Base-by-base conservation (phyloP, 305 asterid genomes). In the Rubia occidens region DNA sequence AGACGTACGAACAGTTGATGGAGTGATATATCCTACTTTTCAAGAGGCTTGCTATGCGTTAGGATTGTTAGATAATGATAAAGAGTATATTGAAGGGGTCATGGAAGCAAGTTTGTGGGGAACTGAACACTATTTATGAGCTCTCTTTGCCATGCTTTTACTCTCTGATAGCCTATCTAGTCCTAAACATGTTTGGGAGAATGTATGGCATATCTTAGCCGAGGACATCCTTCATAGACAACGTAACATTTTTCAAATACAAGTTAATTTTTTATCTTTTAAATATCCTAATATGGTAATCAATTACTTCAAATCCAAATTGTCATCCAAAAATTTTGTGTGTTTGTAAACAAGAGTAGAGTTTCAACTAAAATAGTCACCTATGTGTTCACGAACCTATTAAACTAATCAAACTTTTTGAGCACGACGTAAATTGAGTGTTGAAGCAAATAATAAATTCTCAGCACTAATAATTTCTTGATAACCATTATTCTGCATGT, bases 61-160 rank as follows among this genome's bases (percentile, higher is more conserved):
- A 2, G 68, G 68, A 7, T 32, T 64, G 5, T 18, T 64, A 9
- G 68, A 64, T 64, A 24, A 37, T 37, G 68, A 64, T 64, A 64
- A 29, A 15, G 67, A 62, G 45, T 62, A 62, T 17, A 15, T 37
- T 37, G 67, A 21, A 20, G 67, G 40, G 3, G 32, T 62, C 8
- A 17, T 20, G 4, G 45, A 62, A 62, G 67, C 67, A 26, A 13
- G 44, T 26, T 62, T 21, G 11, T 62, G 47, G 47, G 47, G 44
- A 62, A 21, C 45, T 13, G 67, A 47, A 6, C 67, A 32, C 5
- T 26, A 8, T 62, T 62, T 62, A 62, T 45, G 45, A 17, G 14
- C 42, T 15, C 42, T 62, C 11, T 62, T 62, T 62, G 37, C 2
- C 11, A 26, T n/a, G 10, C 18, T 62, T 8, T 35, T 62, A 62